phyloP scores from a whole-genome alignment of 2,329 filamentous ascomycete species.

The Fusarium sarcochroum region DNA sequence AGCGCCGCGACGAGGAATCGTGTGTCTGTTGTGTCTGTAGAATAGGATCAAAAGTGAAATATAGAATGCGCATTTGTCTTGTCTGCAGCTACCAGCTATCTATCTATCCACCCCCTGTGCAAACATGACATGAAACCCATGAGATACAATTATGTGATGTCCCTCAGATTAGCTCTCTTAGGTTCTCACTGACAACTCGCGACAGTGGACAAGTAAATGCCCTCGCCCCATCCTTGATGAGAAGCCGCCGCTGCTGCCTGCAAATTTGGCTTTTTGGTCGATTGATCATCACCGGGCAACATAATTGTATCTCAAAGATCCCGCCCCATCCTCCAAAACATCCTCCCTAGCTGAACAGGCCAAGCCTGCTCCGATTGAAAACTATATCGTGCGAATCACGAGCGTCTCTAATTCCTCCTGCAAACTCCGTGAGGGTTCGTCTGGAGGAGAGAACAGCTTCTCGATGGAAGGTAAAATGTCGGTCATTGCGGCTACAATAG shows the following conservation, averaged over 20 bases:
- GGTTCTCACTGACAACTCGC: conserved; percentile 67
- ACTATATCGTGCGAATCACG: conserved; percentile 60
- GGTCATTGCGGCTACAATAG: conserved; percentile 55
- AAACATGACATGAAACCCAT: background rate
- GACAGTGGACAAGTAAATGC: conserved; percentile 23
- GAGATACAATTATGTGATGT: conserved; percentile 38
- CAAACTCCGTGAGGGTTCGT: background rate
- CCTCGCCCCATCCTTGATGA: conserved; percentile 22
- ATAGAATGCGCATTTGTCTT: conserved; percentile 43
- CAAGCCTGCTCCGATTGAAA: conserved; percentile 68
- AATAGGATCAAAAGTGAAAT: conserved; percentile 43
- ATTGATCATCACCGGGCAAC: conserved; percentile 65
- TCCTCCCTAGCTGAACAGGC: conserved; percentile 5
- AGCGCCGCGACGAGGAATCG: conserved; percentile 21
- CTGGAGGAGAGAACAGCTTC: conserved; percentile 37
- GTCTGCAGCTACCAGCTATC: conserved; percentile 6
- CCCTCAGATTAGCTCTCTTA: conserved; percentile 72
- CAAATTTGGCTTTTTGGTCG: conserved; percentile 72
- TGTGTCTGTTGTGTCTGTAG: conserved; percentile 33
- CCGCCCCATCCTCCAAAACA: background rate
- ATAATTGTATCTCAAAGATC: conserved; percentile 31
- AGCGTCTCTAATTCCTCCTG: conserved; percentile 29
- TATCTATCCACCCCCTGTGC: background rate
- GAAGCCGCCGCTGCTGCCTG: conserved; percentile 59
- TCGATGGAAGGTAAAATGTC: conserved; percentile 44